Base-by-base conservation (phyloP, 768 basidiomycete species). In the Zangia roseola region DNA sequence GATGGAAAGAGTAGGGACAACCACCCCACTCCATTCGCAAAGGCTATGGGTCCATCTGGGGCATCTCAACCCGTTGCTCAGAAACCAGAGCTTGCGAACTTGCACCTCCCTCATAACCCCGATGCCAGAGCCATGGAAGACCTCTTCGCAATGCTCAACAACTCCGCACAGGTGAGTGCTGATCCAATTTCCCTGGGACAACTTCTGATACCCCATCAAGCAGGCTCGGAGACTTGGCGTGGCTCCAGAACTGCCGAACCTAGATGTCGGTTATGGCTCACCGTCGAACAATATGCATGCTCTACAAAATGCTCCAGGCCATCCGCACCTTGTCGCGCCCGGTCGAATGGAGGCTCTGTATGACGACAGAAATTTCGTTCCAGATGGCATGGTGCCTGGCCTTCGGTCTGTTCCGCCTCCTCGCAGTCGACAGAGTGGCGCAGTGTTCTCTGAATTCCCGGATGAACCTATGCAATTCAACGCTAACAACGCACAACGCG, bases 321-420 rank as follows among this genome's bases (percentile, higher is more conserved):
- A 74, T 21, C 67, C 71, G 21, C 61, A 69, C n/a, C 55, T 66
- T 6, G 67, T 70, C 14, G 71, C 67, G 43, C 76, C 71, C 12
- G 31, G 59, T 56, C 83, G 84, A 20, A 70, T 85, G 34, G 88
- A 90, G 35, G 65, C 86, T 4, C 63, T 89, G 26, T 88, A 88
- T 60, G 86, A 91, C 44, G 88, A 88, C 58, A 77, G 88, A 53
- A 81, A 76, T 56, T 92, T 92, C 56, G 79, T 88, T 21, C 87
- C 90, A 10, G 88, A 92, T 68, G 87, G 86, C 24, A 82, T 92
- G 80, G 90, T 92, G 14, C 89, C 91, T 21, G 91, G 89, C 9
- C 75, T 92, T 26, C 83, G 90, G 33, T 77, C 84, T 25, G 77
- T 75, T 33, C 81, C 79, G 40, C 80, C 82, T 36, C 77, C 82